A percentile compares a stretch with the other conserved stretches of the same genome.
Conservation (phyloP, 2,329 filamentous ascomycete genomes). For the Ceratocystis lukuohia region DNA sequence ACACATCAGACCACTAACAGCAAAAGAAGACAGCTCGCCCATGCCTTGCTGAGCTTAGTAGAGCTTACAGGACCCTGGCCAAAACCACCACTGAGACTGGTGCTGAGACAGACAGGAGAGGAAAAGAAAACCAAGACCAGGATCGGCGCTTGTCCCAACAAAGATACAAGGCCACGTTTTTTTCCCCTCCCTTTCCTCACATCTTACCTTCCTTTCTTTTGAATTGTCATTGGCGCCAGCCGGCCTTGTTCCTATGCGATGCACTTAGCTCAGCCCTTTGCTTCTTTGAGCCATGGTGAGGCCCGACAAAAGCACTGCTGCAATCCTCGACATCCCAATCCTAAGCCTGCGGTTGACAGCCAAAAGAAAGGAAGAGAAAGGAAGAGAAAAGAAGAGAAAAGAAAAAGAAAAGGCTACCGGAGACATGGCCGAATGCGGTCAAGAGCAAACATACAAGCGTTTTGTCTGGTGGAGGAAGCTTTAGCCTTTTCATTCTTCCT, state of each 20-base stretch:
- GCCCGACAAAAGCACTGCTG: neutral
- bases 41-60: neutral
- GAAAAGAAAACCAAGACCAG: neutral
- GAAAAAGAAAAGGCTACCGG: neutral
- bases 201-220: neutral
- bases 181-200: neutral
- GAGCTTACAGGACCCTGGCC: neutral
- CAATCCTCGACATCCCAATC: neutral
- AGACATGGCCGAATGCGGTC: slow-evolving; percentile 1
- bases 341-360: neutral
- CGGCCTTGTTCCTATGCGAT: neutral
- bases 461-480: neutral
- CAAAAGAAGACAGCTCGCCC: neutral
- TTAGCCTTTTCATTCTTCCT: neutral
- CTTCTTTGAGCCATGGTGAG: neutral
- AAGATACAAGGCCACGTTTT: slow-evolving; percentile 4
- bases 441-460: neutral
- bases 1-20: neutral
- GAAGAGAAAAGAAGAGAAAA: no score
- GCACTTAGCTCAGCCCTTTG: neutral
- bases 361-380: no score
- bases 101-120: neutral
- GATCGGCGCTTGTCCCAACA: neutral
- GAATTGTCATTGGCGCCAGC: no score
- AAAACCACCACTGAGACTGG: slow-evolving; percentile 2